Conservation (phyloP, 179 eudicot species). For the Corrigiola litoralis region DNA sequence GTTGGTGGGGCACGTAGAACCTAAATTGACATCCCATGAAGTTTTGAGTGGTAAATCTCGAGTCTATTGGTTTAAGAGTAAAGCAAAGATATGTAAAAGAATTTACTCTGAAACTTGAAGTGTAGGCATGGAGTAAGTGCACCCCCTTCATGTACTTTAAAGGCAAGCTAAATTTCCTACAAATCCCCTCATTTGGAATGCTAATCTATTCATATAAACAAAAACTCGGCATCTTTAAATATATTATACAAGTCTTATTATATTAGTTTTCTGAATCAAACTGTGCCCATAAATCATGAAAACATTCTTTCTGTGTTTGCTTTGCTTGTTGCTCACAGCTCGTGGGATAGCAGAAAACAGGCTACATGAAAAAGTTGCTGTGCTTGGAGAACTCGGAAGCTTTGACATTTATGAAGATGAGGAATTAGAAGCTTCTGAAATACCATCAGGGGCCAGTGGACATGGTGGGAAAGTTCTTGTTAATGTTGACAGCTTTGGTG, state of each 20-base stretch:
- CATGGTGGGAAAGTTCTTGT: slow-evolving; percentile 48
- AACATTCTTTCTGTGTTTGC: slow-evolving; percentile 31
- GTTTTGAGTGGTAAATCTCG: slow-evolving; percentile 28
- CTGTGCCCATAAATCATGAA: slow-evolving; percentile 39
- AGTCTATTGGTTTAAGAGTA: slow-evolving; percentile 58
- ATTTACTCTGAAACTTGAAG: slow-evolving; percentile 68
- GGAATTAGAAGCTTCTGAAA: slow-evolving; percentile 34
- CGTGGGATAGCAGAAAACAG: slow-evolving; percentile 30
- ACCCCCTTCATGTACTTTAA: slow-evolving; percentile 62
- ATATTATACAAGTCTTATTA: slow-evolving; percentile 32
- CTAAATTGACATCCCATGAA: slow-evolving; percentile 1
- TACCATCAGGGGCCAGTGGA: slow-evolving; percentile 38
- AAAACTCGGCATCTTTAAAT: slow-evolving; percentile 29
- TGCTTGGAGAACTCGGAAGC: slow-evolving; percentile 40
- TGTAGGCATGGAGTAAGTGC: slow-evolving; percentile 53
- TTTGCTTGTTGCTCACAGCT: slow-evolving; percentile 45
- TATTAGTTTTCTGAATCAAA: slow-evolving; percentile 21
- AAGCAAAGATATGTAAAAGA: slow-evolving; percentile 55
- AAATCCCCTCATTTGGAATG: slow-evolving; percentile 36
- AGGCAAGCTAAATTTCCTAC: slow-evolving; percentile 66
- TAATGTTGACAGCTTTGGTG: slow-evolving; percentile 78
- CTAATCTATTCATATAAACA: slow-evolving; percentile 51
- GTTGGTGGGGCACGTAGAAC: slow-evolving; percentile 27
- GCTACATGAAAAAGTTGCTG: slow-evolving; percentile 25
- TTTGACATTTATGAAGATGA: slow-evolving; percentile 40